phyloP scores from a whole-genome alignment of 2,329 filamentous ascomycete genomes.

The Aspergillus fischeri region DNA sequence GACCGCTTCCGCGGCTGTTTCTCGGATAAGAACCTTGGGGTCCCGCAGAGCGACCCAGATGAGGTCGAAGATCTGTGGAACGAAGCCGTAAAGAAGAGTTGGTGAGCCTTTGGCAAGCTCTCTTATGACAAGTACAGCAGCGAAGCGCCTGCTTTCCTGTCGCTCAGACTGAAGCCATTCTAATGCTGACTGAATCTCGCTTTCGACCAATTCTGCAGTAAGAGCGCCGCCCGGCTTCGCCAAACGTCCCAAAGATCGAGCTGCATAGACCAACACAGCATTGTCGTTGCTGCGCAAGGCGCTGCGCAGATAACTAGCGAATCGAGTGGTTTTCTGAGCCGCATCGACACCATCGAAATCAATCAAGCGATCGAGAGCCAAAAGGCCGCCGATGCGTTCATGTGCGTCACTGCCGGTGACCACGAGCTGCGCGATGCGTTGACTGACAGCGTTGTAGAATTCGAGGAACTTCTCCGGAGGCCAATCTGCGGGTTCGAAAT shows the following conservation, averaged over 20 bases:
- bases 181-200: conserved; percentile 90
- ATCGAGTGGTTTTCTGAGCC: conserved; percentile 88
- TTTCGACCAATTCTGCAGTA: conserved; percentile 92
- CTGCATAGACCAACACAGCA: conserved; percentile 83
- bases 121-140: conserved; percentile 82
- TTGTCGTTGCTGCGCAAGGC: conserved; percentile 89
- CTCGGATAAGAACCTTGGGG: conserved; percentile 82
- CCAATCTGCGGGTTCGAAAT: conserved; percentile 56
- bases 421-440: conserved; percentile 67
- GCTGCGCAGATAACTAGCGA: conserved; percentile 82
- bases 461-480: conserved; percentile 71
- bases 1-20: conserved; percentile 87
- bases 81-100: conserved; percentile 92
- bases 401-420: conserved; percentile 80
- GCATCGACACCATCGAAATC: conserved; percentile 95
- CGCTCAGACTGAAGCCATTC: conserved; percentile 96
- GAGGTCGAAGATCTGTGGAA: conserved; percentile 90
- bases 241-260: conserved; percentile 81
- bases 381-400: conserved; percentile 86
- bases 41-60: conserved; percentile 95
- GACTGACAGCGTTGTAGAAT: conserved; percentile 64
- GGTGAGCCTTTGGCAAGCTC: conserved; percentile 91
- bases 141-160: conserved; percentile 88
- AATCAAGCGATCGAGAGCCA: conserved; percentile 86
- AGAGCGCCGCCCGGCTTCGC: conserved; percentile 89